These are phyloP conservation scores for Penicillium flavigenum DNA, from an alignment of 495 filamentous ascomycete species.

Conservation along the genomic window DNA sequence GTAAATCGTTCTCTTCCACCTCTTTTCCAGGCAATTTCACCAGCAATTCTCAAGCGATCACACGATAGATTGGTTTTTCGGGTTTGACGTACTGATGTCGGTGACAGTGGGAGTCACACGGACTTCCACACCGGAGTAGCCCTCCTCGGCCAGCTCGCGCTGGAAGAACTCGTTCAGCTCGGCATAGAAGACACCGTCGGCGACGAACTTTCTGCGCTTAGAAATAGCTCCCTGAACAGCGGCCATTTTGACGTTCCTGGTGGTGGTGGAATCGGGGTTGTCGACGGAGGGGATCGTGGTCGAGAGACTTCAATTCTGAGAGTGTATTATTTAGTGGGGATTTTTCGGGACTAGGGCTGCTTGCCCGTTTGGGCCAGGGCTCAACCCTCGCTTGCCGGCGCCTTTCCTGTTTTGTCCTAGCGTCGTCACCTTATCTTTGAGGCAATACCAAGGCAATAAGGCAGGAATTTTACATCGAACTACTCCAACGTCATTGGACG, in stretches of 20 bases:
- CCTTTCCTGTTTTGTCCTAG: constrained; percentile 27
- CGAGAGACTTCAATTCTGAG: constrained; percentile 39
- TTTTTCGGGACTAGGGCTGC: constrained; percentile 45
- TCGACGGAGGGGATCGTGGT: constrained; percentile 43
- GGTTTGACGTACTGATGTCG: constrained; percentile 78
- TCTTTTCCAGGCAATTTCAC: constrained; percentile 14
- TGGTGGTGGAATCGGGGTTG: constrained; percentile 35
- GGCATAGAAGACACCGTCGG: constrained; percentile 99
- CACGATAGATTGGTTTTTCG: constrained; percentile 16
- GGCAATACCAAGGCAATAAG: constrained; percentile 12
- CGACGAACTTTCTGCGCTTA: constrained; percentile 99
- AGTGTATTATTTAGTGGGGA: constrained; percentile 45
- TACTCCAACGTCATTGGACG: not conserved
- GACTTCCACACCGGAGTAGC: constrained; percentile 99
- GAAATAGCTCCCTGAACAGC: constrained; percentile 74
- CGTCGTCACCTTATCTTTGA: not conserved
- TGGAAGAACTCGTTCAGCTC: constrained; percentile 99
- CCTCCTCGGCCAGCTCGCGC: constrained; percentile 99
- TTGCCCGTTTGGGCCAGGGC: constrained; percentile 41
- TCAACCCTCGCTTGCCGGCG: constrained; percentile 46
- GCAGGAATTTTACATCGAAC: constrained; percentile 13
- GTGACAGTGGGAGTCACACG: constrained; percentile 99
- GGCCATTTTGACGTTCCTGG: constrained; percentile 59
- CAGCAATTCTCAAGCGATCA: constrained; percentile 15
- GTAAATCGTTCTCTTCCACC: constrained; percentile 11